Conservation (phyloP, 176 grass and related monocot species). For the Phragmites australis region DNA sequence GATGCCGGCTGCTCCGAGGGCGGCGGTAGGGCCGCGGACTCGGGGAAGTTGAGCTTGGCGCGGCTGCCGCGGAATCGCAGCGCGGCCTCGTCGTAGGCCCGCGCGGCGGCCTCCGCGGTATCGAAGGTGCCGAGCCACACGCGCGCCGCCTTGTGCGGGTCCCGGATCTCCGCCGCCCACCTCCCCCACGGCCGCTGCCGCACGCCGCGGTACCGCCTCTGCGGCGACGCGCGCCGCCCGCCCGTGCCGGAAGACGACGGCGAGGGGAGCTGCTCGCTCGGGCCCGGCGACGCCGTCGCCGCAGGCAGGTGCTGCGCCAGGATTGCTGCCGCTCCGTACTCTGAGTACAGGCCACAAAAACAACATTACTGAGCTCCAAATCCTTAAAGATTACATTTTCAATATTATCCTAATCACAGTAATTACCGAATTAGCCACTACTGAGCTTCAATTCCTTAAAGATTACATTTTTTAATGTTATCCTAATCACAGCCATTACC, state of each 20-base stretch:
- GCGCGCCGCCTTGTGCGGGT: slow-evolving; percentile 68
- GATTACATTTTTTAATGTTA: neutral
- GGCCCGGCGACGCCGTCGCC: neutral
- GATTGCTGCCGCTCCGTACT: neutral
- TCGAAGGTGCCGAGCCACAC: slow-evolving; percentile 88
- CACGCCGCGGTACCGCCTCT: slow-evolving; percentile 60
- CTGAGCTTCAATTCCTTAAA: neutral
- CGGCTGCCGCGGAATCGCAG: slow-evolving; percentile 60
- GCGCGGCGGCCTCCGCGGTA: slow-evolving; percentile 70
- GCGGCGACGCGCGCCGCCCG: neutral
- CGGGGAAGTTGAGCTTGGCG: slow-evolving; percentile 84
- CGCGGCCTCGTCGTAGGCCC: slow-evolving; percentile 66
- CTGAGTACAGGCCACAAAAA: neutral
- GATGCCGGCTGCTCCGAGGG: neutral
- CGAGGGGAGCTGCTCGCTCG: neutral
- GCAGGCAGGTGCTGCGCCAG: neutral
- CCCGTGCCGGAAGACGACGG: slow-evolving; percentile 13
- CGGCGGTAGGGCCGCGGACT: slow-evolving; percentile 26
- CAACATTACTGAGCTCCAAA: neutral
- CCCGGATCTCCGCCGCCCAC: slow-evolving; percentile 84
- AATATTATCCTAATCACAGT: neutral
- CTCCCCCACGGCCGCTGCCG: slow-evolving; percentile 84
- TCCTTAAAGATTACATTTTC: neutral
- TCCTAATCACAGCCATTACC: neutral
- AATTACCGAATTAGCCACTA: neutral